A percentile compares a stretch with the other conserved stretches of the same genome.
phyloP scores from a whole-genome alignment of 176 grass and related monocot genomes.

The Bothriochloa decipiens region DNA sequence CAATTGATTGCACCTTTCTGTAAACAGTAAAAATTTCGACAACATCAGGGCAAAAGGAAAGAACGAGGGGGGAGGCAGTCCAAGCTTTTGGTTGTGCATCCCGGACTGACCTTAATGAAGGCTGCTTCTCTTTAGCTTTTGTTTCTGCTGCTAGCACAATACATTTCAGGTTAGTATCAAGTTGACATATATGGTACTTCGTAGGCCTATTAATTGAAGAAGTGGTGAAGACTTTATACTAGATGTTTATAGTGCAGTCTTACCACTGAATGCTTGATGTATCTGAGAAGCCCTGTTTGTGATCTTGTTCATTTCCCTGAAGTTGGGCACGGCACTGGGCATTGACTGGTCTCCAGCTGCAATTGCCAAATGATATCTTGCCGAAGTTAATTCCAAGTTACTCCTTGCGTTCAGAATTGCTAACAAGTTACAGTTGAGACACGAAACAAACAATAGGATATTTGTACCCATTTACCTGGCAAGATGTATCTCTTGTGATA shows the following conservation, averaged over 20 bases:
- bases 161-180: conserved; percentile 22
- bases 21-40: conserved; percentile 18
- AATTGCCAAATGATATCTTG: background rate
- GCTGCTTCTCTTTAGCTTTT: conserved; percentile 56
- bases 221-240: background rate
- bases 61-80: background rate
- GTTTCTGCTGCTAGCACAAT: conserved; percentile 35
- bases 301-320: conserved; percentile 61
- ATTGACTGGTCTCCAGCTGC: conserved; percentile 60
- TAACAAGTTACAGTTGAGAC: background rate
- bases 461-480: conserved; percentile 47
- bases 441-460: background rate
- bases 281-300: conserved; percentile 45
- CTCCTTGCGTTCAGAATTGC: background rate
- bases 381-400: background rate
- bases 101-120: conserved; percentile 72
- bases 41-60: conserved; percentile 1
- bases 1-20: conserved; percentile 72
- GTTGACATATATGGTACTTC: conserved; percentile 8
- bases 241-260: conserved; percentile 33
- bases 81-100: background rate
- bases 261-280: conserved; percentile 56
- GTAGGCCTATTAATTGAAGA: conserved; percentile 4
- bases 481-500: conserved; percentile 91
- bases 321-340: conserved; percentile 70